Evolutionary conservation across 176 grass and related monocot species (phyloP), one percentile per base, ranked within the genome.

Genomic region (Musa troglodytarum): DNA sequence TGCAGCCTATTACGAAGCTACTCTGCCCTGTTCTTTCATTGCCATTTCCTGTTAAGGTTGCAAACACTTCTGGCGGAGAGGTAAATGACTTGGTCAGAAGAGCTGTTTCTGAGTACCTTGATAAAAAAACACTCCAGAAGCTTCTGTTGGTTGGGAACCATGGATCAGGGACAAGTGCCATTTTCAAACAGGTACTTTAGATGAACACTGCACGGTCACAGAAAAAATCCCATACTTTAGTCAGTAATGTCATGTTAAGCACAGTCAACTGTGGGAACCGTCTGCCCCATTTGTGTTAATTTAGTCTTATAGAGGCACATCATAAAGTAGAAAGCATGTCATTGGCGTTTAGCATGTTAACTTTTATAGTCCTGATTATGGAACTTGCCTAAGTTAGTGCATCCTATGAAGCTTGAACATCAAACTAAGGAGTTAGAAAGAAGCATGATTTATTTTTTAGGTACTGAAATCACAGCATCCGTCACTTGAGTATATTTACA

Each of bases 121-220:
- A 95, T 51, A 84, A 87, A 76, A 88, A 78, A 52, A 78, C 85
- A 72, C 52, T 78, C 49, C 91, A 92, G 61, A 99, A 89, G 81
- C 69, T 92, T 79, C 65, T 99, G 65, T 81, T 99, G 80, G 78
- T 99, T 54, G 85, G 85, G 43, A 62, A 69, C 57, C 56, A 83
- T 80, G 91, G 96, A 69, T 95, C 91, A 77, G 96, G 96, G 73
- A 85, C 96, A 65, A 95, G 91, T 77, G 95, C 96, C 69, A 83
- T 99, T 81, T 81, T 99, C 79, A 99, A 99, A 72, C 96, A 99
- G 96, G 96, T 99, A 80, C 21, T 25, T 13, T 12, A 63, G 21
- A 54, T 81, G 7, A 72, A 29, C 50, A 75, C 29, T 73, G 21
- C 71, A 56, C 9, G 70, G 52, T 10, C 34, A 52, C 50, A n/a